A percentile compares a stretch with the other conserved stretches of the same genome.
Conservation (phyloP, 2,329 filamentous ascomycete genomes). For the Blumeriella jaapii region DNA sequence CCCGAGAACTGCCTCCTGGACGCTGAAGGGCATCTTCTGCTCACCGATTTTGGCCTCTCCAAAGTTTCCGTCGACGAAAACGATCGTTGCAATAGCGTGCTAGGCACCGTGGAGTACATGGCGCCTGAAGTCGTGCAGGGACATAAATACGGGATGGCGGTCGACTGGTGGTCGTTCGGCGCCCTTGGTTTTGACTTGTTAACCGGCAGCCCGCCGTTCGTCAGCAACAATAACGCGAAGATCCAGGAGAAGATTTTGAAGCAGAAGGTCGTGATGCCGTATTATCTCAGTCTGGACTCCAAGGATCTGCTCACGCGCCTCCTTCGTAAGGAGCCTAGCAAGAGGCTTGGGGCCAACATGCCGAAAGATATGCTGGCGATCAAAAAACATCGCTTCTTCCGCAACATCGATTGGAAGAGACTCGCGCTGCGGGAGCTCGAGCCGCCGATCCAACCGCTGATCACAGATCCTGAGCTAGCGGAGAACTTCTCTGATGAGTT, state of each 20-base stretch:
- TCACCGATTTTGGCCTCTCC: constrained; percentile 94
- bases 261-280: constrained; percentile 79
- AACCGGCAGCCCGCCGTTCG: constrained; percentile 85
- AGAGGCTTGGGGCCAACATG: constrained; percentile 81
- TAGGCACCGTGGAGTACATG: constrained; percentile 98
- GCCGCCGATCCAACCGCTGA: constrained; percentile 83
- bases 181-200: constrained; percentile 86
- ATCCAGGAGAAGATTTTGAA: constrained; percentile 93
- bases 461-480: constrained; percentile 88
- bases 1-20: constrained; percentile 96
- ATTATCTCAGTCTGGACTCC: constrained; percentile 81
- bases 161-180: constrained; percentile 98
- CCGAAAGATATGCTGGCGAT: constrained; percentile 76
- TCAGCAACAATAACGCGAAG: constrained; percentile 82
- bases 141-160: constrained; percentile 81
- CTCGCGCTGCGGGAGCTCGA: constrained; percentile 72
- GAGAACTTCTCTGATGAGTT: constrained; percentile 97
- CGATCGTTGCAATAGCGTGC: constrained; percentile 69
- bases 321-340: constrained; percentile 81
- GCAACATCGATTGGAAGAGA: constrained; percentile 88
- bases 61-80: constrained; percentile 76
- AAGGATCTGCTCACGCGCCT: constrained; percentile 89
- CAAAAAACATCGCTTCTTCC: constrained; percentile 92
- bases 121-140: constrained; percentile 87
- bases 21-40: constrained; percentile 76